Percentiles rank a stretch among this genome's conserved stretches.
Conservation (phyloP, 345 rosid species). For the Eucalyptus cladocalyx region DNA sequence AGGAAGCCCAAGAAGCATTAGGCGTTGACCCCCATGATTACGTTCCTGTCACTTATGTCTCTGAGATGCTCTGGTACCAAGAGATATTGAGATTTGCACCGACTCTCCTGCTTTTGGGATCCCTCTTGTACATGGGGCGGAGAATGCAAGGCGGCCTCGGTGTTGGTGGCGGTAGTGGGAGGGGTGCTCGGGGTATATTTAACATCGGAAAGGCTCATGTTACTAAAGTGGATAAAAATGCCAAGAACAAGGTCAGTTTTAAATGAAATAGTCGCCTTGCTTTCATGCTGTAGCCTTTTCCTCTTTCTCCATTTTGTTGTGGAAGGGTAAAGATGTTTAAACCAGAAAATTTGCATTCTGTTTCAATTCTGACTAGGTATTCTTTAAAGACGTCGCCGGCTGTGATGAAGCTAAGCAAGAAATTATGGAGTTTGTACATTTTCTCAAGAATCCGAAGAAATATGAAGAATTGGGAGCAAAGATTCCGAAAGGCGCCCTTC, state of each 20-base stretch:
- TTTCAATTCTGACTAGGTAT: constrained; percentile 30
- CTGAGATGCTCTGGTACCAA: constrained; percentile 71
- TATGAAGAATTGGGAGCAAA: constrained; percentile 95
- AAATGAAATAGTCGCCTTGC: background rate
- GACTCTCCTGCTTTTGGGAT: constrained; percentile 55
- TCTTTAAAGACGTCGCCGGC: constrained; percentile 93
- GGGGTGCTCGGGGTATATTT: constrained; percentile 81
- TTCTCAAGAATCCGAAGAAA: constrained; percentile 85
- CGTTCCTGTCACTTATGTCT: constrained; percentile 65
- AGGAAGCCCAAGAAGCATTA: constrained; percentile 83
- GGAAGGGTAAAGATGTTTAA: background rate
- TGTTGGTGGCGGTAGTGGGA: constrained; percentile 77
- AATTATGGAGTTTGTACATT: constrained; percentile 96
- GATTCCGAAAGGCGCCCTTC: constrained; percentile 90
- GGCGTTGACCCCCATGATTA: constrained; percentile 70
- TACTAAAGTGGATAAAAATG: constrained; percentile 75
- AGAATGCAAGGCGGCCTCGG: constrained; percentile 85
- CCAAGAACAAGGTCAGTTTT: constrained; percentile 71
- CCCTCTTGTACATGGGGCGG: constrained; percentile 55
- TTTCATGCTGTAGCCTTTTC: background rate
- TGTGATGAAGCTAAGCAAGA: constrained; percentile 99
- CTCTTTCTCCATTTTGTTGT: background rate
- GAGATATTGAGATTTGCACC: constrained; percentile 86
- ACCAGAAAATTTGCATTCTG: background rate
- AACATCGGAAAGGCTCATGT: constrained; percentile 91